A percentile compares a stretch with the other conserved stretches of the same genome.
Conservation (phyloP, 169 alveolate species). For the Eimeria maxima region DNA sequence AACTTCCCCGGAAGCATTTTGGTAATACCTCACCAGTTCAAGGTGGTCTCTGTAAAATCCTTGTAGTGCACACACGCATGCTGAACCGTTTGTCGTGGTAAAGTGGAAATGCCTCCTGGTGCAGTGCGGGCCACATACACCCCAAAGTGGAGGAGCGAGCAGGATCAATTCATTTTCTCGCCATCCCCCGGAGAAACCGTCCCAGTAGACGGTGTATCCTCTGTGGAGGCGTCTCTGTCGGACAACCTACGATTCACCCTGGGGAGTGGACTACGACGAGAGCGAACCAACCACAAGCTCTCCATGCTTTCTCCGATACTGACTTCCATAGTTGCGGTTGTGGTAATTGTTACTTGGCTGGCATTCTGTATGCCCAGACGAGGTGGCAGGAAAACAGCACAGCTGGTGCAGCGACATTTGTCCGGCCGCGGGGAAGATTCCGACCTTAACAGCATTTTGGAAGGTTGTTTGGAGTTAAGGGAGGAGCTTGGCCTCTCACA, state of each 20-base stretch:
- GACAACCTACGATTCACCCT: not conserved
- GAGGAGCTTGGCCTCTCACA: not conserved
- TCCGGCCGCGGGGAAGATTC: not conserved
- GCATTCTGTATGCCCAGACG: not conserved
- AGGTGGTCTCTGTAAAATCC: not conserved
- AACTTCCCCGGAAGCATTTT: no score
- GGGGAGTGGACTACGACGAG: not conserved
- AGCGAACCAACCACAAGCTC: not conserved
- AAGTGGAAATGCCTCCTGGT: not conserved
- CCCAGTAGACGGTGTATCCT: not conserved
- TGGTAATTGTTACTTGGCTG: not conserved
- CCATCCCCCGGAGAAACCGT: not conserved
- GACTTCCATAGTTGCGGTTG: not conserved
- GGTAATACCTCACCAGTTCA: not conserved
- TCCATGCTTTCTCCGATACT: not conserved
- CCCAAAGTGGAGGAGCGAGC: not conserved
- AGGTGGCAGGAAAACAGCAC: not conserved
- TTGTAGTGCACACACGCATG: not conserved
- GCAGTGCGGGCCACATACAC: not conserved
- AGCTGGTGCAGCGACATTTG: conserved; percentile 14
- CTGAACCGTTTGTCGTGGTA: not conserved
- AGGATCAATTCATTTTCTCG: not conserved
- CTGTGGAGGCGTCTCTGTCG: not conserved
- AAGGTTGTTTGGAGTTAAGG: not conserved
- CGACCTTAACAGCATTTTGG: not conserved